phyloP scores from a whole-genome alignment of 305 asterid species.

The Withania somnifera region DNA sequence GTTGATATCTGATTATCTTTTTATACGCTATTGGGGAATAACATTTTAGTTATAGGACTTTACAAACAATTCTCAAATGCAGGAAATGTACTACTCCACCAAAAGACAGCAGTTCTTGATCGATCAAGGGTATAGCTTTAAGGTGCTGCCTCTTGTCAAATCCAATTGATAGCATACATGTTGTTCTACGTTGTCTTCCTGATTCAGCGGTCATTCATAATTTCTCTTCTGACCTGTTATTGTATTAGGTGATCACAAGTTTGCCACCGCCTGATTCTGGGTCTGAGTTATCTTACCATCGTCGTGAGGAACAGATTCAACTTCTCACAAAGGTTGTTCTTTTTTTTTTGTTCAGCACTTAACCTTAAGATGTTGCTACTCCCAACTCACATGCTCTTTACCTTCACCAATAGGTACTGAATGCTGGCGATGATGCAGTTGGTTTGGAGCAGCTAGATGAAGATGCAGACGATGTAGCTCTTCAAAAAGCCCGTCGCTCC shows the following conservation, averaged over 20 bases:
- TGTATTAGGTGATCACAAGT: slow-evolving; percentile 72
- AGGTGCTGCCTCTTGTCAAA: slow-evolving; percentile 32
- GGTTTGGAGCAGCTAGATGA: slow-evolving; percentile 90
- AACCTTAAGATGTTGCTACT: neutral
- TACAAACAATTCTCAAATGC: slow-evolving; percentile 10
- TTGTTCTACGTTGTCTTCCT: neutral
- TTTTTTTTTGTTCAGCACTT: neutral
- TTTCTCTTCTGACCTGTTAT: slow-evolving; percentile 1
- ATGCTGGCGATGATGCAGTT: slow-evolving; percentile 77
- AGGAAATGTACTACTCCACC: slow-evolving; percentile 94
- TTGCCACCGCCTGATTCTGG: slow-evolving; percentile 82
- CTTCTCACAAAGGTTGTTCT: slow-evolving; percentile 72
- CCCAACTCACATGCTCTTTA: neutral
- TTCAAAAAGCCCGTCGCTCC: slow-evolving; percentile 71
- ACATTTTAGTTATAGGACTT: neutral
- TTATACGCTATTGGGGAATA: neutral
- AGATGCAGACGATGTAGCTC: slow-evolving; percentile 88
- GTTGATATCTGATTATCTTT: neutral
- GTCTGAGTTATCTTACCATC: slow-evolving; percentile 56
- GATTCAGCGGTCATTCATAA: neutral
- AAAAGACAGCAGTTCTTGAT: slow-evolving; percentile 96
- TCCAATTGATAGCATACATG: neutral
- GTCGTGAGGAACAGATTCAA: slow-evolving; percentile 62
- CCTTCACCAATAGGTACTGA: slow-evolving; percentile 42
- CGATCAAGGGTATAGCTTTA: slow-evolving; percentile 97